Evolutionary conservation across 2,329 filamentous ascomycete genomes (phyloP), one percentile per base, ranked within the genome.

Genomic region (Huntiella bhutanensis): DNA sequence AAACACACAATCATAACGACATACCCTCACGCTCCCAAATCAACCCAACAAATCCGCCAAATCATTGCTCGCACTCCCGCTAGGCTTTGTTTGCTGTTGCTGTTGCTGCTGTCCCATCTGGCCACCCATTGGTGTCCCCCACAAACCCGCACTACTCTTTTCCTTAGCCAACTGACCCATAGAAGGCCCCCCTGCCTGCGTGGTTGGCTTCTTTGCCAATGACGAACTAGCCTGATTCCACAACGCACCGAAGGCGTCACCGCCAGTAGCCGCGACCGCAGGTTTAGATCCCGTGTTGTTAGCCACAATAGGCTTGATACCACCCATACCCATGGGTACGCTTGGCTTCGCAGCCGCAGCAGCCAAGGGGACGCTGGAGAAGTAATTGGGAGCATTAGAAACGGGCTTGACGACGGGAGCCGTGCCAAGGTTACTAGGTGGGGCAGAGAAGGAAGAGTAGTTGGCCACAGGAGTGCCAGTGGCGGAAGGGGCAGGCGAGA

Each of bases 111-210:
- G 22, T 28, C 22, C 22, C 22, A 28, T 28, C 16, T 16, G 42
- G 5, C 32, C 28, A 33, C 39, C 40, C 46, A 50, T 35, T 52
- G 53, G 49, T 0, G 82, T 73, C 13, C 88, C 91, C 86, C 92
- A 98, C 52, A 98, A 84, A 5, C 87, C 86, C 12, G 87, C 86
- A 55, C 79, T 86, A 49, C 86, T 91, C 71, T 96, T 95, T 64
- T 95, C 86, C 68, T 95, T 95, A n/a, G 87, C 88, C 62, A 98
- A 75, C 60, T 93, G 87, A 28, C 86, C 87, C 64, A 98, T 73
- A 47, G 87, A 87, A 44, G 85, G 79, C 0, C 80, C 81, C 0
- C 80, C 80, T 46, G 70, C 66, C 7, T 66, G 68, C 10, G 71
- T 67, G 2, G 77, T 71, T 50, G 63, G 69, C 1, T 71, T 63